Conservation (phyloP, 495 filamentous ascomycete species). For the Neurospora sp. region DNA sequence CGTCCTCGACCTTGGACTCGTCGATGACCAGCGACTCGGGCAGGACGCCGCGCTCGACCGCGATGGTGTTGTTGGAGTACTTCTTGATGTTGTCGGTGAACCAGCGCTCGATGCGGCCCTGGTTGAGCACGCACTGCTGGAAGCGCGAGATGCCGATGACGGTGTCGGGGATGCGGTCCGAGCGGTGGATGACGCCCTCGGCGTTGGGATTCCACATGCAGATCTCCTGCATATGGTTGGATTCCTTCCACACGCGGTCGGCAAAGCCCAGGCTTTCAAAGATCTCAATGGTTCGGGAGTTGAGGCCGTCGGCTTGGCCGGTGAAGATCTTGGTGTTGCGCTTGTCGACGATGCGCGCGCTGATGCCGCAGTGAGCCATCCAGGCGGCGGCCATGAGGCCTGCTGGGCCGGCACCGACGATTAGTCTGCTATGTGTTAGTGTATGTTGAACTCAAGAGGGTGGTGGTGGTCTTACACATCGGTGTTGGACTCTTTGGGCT, state of each 20-base stretch:
- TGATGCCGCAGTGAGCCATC: slow-evolving; percentile 50
- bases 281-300: slow-evolving; percentile 48
- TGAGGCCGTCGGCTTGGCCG: slow-evolving; percentile 19
- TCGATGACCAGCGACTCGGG: slow-evolving; percentile 39
- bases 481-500: slow-evolving; percentile 18
- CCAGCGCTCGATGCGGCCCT: slow-evolving; percentile 48
- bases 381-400: slow-evolving; percentile 55
- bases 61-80: slow-evolving; percentile 30
- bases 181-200: slow-evolving; percentile 43
- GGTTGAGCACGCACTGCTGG: slow-evolving; percentile 44
- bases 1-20: slow-evolving; percentile 33
- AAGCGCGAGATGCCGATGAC: slow-evolving; percentile 42
- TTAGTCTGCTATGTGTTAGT: slow-evolving; percentile 23
- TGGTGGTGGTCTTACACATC: slow-evolving; percentile 20
- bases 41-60: slow-evolving; percentile 43
- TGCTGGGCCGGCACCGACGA: slow-evolving; percentile 57
- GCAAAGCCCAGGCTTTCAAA: slow-evolving; percentile 58
- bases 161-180: slow-evolving; percentile 40
- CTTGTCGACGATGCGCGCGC: slow-evolving; percentile 54
- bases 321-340: slow-evolving; percentile 23
- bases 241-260: slow-evolving; percentile 50
- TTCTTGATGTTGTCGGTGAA: slow-evolving; percentile 41
- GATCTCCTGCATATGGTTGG: slow-evolving; percentile 41
- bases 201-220: slow-evolving; percentile 37
- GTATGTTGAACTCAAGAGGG: not conserved